Percentiles rank a stretch among this genome's conserved stretches.
These are phyloP conservation scores for Apiospora arundinis DNA, from an alignment of 2,329 filamentous ascomycete species.

Conservation along the genomic window DNA sequence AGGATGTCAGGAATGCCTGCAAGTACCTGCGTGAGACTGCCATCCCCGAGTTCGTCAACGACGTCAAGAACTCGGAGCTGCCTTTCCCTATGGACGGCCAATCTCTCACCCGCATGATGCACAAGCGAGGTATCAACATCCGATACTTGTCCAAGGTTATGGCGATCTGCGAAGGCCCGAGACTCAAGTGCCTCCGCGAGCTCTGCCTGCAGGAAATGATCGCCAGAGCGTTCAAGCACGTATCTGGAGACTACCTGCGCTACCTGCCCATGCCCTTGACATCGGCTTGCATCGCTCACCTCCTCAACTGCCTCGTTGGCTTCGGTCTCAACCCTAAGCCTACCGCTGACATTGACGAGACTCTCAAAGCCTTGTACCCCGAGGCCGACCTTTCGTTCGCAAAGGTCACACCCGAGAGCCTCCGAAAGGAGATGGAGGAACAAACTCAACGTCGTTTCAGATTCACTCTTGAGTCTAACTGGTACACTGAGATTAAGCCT, in stretches of 20 bases:
- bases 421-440: conserved; percentile 72
- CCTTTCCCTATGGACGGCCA: conserved; percentile 99
- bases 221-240: conserved; percentile 93
- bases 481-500: conserved; percentile 72
- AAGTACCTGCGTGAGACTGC: conserved; percentile 76
- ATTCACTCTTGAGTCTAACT: conserved; percentile 72
- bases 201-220: conserved; percentile 92
- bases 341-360: conserved; percentile 75
- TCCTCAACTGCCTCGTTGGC: conserved; percentile 93
- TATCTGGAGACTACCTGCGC: conserved; percentile 79
- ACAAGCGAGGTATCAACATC: conserved; percentile 97
- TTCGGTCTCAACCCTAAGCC: conserved; percentile 78
- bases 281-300: conserved; percentile 80
- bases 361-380: conserved; percentile 76
- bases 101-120: conserved; percentile 84
- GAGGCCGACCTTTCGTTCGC: conserved; percentile 85
- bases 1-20: conserved; percentile 85
- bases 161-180: conserved; percentile 70
- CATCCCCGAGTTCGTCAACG: conserved; percentile 84
- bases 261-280: conserved; percentile 80
- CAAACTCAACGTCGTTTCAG: conserved; percentile 79
- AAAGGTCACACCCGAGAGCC: conserved; percentile 73
- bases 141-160: conserved; percentile 92
- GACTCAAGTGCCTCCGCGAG: conserved; percentile 77
- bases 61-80: conserved; percentile 89